These are phyloP conservation scores for Hyphopichia homilentoma DNA, from an alignment of 805 yeast genomes.

Conservation along the genomic window DNA sequence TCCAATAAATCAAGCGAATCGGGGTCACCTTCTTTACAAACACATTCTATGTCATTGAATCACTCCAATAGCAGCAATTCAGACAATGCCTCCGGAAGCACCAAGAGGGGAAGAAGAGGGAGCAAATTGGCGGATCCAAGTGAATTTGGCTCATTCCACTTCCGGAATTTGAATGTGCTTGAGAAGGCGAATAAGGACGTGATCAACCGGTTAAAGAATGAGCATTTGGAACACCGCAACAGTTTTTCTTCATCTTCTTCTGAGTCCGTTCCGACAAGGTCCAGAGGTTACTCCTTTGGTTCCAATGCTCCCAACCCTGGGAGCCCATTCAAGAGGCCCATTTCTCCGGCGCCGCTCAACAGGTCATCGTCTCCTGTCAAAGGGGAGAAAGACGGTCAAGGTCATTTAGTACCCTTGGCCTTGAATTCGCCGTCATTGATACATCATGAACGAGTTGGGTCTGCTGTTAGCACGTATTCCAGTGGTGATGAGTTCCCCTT, in stretches of 20 bases:
- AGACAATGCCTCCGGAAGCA: slow-evolving; percentile 6
- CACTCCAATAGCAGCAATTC: background rate
- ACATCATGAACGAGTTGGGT: slow-evolving; percentile 30
- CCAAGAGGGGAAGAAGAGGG: slow-evolving; percentile 63
- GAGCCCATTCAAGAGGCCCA: slow-evolving; percentile 44
- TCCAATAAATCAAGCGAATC: slow-evolving; percentile 6
- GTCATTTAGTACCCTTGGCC: background rate
- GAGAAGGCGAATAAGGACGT: slow-evolving; percentile 94
- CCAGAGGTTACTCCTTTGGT: slow-evolving; percentile 33
- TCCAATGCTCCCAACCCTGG: slow-evolving; percentile 18
- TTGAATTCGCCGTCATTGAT: slow-evolving; percentile 13
- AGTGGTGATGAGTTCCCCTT: slow-evolving; percentile 27
- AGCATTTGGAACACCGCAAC: slow-evolving; percentile 62
- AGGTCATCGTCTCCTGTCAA: slow-evolving; percentile 28
- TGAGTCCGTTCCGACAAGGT: slow-evolving; percentile 35
- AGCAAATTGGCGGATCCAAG: slow-evolving; percentile 66
- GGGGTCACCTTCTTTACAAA: slow-evolving; percentile 12
- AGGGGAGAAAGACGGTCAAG: slow-evolving; percentile 2
- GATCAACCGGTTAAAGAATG: slow-evolving; percentile 79
- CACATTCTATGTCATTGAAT: slow-evolving; percentile 2
- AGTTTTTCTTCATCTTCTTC: slow-evolving; percentile 50
- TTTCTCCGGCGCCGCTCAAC: slow-evolving; percentile 33
- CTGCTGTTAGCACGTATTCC: slow-evolving; percentile 27
- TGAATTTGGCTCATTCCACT: slow-evolving; percentile 91
- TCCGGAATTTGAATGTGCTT: slow-evolving; percentile 81